Evolutionary conservation across 352 stramenopile genomes (phyloP).

Genomic region (Globisporangium abappressorium): DNA sequence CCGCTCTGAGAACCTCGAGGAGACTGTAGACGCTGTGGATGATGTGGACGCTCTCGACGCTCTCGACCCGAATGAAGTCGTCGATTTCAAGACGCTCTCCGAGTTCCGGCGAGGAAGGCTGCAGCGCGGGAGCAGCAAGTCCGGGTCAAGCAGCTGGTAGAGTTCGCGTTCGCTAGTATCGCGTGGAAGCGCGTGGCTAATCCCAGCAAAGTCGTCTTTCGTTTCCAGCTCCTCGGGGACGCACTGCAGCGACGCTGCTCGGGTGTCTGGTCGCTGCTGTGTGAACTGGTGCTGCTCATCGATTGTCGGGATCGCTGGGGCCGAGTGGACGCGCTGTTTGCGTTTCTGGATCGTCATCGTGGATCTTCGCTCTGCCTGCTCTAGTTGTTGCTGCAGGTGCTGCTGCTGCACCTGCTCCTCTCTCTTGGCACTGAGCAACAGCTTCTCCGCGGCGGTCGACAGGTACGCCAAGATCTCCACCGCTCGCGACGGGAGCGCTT

Average conservation of each 20-base stretch:
- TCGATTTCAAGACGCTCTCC: conserved; percentile 1
- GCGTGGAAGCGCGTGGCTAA: conserved; percentile 11
- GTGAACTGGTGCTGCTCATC: background rate
- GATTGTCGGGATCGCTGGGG: conserved; percentile 5
- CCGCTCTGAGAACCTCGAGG: background rate
- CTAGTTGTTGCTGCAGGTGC: background rate
- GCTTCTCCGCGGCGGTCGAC: conserved; percentile 45
- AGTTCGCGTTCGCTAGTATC: conserved; percentile 12
- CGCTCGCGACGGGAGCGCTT: conserved; percentile 36
- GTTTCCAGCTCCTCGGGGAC: conserved; percentile 47
- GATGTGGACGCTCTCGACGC: background rate
- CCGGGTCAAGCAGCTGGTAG: conserved; percentile 35
- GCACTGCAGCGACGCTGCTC: conserved; percentile 38
- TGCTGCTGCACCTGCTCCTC: background rate
- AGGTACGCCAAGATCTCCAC: conserved; percentile 74
- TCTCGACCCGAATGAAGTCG: background rate
- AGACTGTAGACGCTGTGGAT: background rate
- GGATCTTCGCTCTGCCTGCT: background rate
- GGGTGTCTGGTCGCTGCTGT: conserved; percentile 19
- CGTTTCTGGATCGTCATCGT: conserved; percentile 8
- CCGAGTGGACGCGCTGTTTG: conserved; percentile 25
- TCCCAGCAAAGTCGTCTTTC: conserved; percentile 25
- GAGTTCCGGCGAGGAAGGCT: conserved; percentile 3
- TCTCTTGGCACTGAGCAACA: conserved; percentile 25
- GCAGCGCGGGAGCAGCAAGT: conserved; percentile 14